phyloP scores from a whole-genome alignment of 2,329 filamentous ascomycete genomes.

The Metarhizium rileyi region DNA sequence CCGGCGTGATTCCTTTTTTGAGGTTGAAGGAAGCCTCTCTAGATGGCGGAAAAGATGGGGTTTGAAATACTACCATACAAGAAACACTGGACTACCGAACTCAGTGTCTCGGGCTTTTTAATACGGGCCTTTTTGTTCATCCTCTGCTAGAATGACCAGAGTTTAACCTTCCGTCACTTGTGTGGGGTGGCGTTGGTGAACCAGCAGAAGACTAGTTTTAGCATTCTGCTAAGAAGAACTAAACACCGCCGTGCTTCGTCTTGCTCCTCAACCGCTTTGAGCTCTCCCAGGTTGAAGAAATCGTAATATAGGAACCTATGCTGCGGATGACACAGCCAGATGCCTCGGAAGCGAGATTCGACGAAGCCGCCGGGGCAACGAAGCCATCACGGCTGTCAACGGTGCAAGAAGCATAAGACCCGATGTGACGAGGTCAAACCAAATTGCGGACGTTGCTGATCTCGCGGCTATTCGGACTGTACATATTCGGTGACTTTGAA shows the following conservation, averaged over 20 bases:
- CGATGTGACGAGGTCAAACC: constrained; percentile 15
- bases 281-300: too few species aligned
- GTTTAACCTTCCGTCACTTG: too few species aligned
- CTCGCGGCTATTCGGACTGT: constrained; percentile 13
- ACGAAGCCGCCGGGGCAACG: constrained; percentile 10
- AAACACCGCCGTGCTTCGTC: too few species aligned
- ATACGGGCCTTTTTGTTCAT: too few species aligned
- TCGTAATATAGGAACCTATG: too few species aligned
- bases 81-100: too few species aligned
- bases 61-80: neutral
- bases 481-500: constrained; percentile 8
- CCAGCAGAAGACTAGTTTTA: too few species aligned
- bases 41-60: neutral
- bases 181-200: too few species aligned
- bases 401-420: constrained; percentile 15
- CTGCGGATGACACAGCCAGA: neutral
- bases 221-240: too few species aligned
- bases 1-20: constrained; percentile 7
- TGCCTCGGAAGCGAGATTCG: constrained; percentile 4
- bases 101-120: too few species aligned
- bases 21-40: neutral
- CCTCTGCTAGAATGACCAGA: too few species aligned
- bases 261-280: too few species aligned
- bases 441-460: constrained; percentile 11
- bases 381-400: constrained; percentile 15